A percentile compares a stretch with the other conserved stretches of the same genome.
phyloP scores from a whole-genome alignment of 106 monocot genomes.

The Gastrodia elata region DNA sequence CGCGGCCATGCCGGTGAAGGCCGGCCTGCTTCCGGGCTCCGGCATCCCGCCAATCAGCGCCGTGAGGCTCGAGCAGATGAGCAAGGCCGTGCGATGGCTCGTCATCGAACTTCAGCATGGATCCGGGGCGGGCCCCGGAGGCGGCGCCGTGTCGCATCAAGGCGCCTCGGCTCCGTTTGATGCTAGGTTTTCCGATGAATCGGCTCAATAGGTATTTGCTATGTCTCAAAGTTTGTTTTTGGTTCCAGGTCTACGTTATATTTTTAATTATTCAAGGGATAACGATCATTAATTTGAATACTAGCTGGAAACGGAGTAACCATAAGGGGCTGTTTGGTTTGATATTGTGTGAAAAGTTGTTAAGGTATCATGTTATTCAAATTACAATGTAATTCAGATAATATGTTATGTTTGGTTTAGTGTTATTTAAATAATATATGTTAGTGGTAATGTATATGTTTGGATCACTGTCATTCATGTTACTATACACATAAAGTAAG shows the following conservation, averaged over 20 bases:
- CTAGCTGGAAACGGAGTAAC: no score
- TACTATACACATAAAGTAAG: no score
- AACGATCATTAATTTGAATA: no score
- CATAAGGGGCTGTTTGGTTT: no score
- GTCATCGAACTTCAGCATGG: conserved; percentile 92
- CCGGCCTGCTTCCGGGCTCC: conserved; percentile 8
- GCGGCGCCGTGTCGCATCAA: conserved; percentile 12
- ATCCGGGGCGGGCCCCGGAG: conserved; percentile 20
- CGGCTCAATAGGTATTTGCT: conserved; percentile 41
- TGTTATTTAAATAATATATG: no score
- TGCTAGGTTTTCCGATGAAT: conserved; percentile 64
- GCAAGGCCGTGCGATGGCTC: conserved; percentile 94
- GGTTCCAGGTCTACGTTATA: background rate
- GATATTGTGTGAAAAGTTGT: no score
- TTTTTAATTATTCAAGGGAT: no score
- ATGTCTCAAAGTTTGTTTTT: background rate
- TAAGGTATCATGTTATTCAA: no score
- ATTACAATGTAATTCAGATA: no score
- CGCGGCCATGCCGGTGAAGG: conserved; percentile 19
- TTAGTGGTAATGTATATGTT: no score
- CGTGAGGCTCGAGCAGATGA: conserved; percentile 96
- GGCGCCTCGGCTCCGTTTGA: conserved; percentile 46
- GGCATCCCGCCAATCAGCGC: conserved; percentile 91
- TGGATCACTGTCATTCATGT: no score
- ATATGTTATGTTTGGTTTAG: no score